Evolutionary conservation across 2,329 filamentous ascomycete genomes (phyloP).

Genomic region (Alternaria sp.): DNA sequence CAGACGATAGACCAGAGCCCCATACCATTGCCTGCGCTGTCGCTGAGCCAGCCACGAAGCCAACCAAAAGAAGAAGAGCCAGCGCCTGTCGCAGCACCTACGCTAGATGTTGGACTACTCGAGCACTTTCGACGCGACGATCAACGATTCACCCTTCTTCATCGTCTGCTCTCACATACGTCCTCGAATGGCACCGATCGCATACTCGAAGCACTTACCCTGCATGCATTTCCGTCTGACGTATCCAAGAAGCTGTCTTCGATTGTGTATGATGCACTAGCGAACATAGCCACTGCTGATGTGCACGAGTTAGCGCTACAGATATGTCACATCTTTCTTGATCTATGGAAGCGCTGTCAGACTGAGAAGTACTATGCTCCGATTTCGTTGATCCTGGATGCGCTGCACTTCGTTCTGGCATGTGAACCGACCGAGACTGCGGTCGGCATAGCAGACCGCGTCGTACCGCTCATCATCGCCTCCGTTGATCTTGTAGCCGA

Average conservation of each 20-base stretch:
- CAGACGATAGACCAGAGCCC: conserved; percentile 70
- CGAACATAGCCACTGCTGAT: conserved; percentile 60
- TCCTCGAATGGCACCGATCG: conserved; percentile 64
- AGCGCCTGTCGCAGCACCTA: conserved; percentile 2
- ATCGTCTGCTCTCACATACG: conserved; percentile 71
- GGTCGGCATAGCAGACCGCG: conserved; percentile 65
- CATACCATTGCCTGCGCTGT: conserved; percentile 62
- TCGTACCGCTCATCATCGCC: conserved; percentile 59
- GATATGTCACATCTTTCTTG: conserved; percentile 70
- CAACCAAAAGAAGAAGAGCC: conserved; percentile 52
- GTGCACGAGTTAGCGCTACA: conserved; percentile 67
- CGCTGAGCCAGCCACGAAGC: conserved; percentile 51
- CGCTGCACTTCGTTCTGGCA: conserved; percentile 71
- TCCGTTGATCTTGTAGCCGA: conserved; percentile 65
- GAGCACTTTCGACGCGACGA: conserved; percentile 51
- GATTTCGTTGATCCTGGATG: conserved; percentile 70
- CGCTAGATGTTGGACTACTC: conserved; percentile 44
- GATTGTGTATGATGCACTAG: conserved; percentile 73
- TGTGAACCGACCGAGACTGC: conserved; percentile 68
- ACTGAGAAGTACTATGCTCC: conserved; percentile 70
- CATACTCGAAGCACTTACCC: conserved; percentile 73
- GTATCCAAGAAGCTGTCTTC: conserved; percentile 66
- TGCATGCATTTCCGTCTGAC: conserved; percentile 71
- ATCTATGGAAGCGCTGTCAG: conserved; percentile 74
- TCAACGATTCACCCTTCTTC: conserved; percentile 59